phyloP scores from a whole-genome alignment of 2,329 filamentous ascomycete species.

The Talaromyces sp. region DNA sequence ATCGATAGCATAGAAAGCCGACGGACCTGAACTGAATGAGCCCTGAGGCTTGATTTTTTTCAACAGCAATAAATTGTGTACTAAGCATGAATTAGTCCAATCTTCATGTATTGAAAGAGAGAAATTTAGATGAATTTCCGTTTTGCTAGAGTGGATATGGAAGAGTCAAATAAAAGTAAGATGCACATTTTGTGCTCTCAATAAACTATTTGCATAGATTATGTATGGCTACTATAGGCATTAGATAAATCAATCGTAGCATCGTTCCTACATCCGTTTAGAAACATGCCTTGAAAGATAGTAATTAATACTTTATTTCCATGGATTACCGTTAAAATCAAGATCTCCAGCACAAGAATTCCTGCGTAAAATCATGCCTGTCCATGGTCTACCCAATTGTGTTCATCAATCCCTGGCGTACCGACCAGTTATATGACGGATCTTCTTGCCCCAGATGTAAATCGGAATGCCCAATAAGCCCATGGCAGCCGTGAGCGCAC shows the following conservation, averaged over 20 bases:
- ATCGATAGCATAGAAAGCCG: no score
- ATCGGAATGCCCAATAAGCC: conserved; percentile 30
- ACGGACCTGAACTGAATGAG: no score
- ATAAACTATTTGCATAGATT: background rate
- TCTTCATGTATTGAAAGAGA: no score
- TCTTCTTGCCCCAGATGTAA: conserved; percentile 33
- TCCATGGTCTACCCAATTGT: background rate
- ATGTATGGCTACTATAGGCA: background rate
- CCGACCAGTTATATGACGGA: conserved; percentile 26
- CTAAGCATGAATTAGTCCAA: no score
- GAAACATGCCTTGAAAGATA: background rate
- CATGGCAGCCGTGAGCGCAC: conserved; percentile 30
- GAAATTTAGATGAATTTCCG: no score
- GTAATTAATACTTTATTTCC: background rate
- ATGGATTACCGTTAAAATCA: background rate
- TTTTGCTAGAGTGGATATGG: no score
- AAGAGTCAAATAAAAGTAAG: no score
- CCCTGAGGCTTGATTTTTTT: no score
- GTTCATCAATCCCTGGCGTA: conserved; percentile 21
- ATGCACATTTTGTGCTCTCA: background rate
- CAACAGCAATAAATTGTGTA: no score
- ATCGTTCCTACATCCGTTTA: background rate
- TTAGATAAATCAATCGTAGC: background rate
- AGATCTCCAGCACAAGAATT: background rate
- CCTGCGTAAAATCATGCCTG: background rate